Evolutionary conservation across 768 basidiomycete species (phyloP).

Genomic region (Hericium alpestre): DNA sequence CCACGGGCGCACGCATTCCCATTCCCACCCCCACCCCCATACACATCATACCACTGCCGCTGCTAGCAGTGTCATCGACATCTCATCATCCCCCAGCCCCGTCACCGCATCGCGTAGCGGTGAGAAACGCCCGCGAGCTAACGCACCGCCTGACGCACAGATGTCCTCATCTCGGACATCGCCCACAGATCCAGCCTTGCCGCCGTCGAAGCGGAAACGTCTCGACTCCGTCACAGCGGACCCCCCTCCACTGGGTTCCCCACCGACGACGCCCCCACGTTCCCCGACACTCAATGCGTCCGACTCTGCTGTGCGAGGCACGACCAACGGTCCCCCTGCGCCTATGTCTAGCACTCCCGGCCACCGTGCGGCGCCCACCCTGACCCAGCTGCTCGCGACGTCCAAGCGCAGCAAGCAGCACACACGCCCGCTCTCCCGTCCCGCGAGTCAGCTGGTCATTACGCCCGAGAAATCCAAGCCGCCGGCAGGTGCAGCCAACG

Average conservation of each 20-base stretch:
- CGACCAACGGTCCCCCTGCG: too few species aligned
- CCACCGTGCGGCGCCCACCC: background rate
- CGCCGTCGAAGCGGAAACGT: background rate
- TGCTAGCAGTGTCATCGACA: background rate
- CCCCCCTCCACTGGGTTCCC: too few species aligned
- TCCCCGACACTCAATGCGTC: too few species aligned
- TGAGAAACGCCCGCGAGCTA: background rate
- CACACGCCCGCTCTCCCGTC: slow-evolving; percentile 21
- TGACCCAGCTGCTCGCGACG: slow-evolving; percentile 31
- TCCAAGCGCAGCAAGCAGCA: slow-evolving; percentile 25
- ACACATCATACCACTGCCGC: background rate
- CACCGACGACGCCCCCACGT: too few species aligned
- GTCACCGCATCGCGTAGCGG: background rate
- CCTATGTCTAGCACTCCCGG: background rate
- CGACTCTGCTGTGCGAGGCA: too few species aligned
- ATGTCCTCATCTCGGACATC: background rate
- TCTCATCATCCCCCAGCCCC: background rate
- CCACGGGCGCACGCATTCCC: background rate
- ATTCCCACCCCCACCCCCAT: background rate
- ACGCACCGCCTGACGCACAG: too few species aligned
- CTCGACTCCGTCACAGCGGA: background rate
- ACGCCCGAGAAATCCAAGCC: background rate
- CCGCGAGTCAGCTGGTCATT: slow-evolving; percentile 3
- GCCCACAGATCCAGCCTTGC: background rate
- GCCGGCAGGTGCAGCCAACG: background rate